Conservation (phyloP, 768 basidiomycete species). For the Leucosporidium creatinivorum region DNA sequence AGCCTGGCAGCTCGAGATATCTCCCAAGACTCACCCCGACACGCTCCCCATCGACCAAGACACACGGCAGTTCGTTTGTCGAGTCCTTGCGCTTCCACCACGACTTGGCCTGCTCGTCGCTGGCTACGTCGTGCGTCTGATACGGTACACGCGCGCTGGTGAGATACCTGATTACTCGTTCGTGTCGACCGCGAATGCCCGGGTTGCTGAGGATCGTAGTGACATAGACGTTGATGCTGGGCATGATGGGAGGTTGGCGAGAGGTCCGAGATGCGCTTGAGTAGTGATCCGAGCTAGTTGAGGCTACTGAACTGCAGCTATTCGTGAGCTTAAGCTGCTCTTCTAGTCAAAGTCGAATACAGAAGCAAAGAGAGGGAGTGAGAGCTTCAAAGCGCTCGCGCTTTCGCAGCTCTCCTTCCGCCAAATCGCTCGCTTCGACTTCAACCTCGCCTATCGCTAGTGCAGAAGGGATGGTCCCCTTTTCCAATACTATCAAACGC, state of each 20-base stretch:
- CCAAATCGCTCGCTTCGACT: no score
- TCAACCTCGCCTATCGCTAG: no score
- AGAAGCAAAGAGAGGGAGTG: no score
- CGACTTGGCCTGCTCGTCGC: conserved; percentile 32
- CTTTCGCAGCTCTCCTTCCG: no score
- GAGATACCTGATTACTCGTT: conserved; percentile 16
- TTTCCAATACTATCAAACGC: background rate
- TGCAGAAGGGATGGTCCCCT: no score
- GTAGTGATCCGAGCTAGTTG: no score
- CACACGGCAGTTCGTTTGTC: conserved; percentile 31
- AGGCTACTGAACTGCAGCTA: no score
- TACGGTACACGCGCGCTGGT: conserved; percentile 6
- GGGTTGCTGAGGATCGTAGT: conserved; percentile 33
- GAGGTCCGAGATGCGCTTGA: no score
- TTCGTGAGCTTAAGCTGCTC: no score
- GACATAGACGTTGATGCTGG: conserved; percentile 31
- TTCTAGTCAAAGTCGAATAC: no score
- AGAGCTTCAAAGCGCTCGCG: no score
- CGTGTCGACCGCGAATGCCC: conserved; percentile 26
- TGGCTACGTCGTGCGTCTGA: conserved; percentile 27
- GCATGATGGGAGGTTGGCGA: background rate
- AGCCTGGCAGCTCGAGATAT: background rate
- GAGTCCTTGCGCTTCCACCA: conserved; percentile 35
- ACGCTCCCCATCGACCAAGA: conserved; percentile 28
- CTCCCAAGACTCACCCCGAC: conserved; percentile 1